phyloP scores from a whole-genome alignment of 2,329 filamentous ascomycete genomes.

The Claviceps capensis region DNA sequence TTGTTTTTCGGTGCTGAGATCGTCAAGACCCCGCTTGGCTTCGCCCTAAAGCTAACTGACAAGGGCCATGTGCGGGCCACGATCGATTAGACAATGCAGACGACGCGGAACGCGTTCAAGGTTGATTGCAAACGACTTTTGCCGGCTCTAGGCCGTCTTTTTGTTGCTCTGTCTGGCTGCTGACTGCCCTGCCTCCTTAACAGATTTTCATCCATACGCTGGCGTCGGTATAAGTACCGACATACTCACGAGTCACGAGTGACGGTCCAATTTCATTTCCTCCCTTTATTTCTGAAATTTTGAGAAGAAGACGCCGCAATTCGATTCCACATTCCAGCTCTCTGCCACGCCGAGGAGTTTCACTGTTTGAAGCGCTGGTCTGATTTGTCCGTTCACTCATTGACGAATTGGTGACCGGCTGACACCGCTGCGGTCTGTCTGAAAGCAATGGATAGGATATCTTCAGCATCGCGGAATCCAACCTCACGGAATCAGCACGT shows the following conservation, averaged over 20 bases:
- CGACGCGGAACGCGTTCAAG: too few relatives aligned
- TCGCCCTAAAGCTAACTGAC: too few relatives aligned
- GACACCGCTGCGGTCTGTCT: background rate
- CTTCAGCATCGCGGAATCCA: slow-evolving; percentile 20
- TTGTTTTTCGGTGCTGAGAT: too few relatives aligned
- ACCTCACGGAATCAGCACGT: slow-evolving; percentile 34
- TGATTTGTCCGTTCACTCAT: background rate
- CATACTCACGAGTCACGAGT: too few relatives aligned
- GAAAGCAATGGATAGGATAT: background rate
- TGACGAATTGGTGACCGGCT: background rate
- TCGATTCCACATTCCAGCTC: background rate
- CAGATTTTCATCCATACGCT: too few relatives aligned
- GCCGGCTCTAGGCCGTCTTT: background rate
- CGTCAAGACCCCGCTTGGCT: too few relatives aligned
- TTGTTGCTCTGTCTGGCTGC: background rate
- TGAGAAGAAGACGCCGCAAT: background rate
- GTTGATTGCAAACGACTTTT: too few relatives aligned
- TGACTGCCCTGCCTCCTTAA: too few relatives aligned
- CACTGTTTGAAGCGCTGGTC: background rate
- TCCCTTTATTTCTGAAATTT: background rate
- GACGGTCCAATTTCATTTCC: background rate
- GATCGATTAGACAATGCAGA: too few relatives aligned
- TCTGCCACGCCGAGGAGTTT: too few relatives aligned
- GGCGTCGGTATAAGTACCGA: too few relatives aligned
- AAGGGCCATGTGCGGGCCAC: too few relatives aligned